Conservation (phyloP, 257 asterid species). For the Hygrophila difformis region DNA sequence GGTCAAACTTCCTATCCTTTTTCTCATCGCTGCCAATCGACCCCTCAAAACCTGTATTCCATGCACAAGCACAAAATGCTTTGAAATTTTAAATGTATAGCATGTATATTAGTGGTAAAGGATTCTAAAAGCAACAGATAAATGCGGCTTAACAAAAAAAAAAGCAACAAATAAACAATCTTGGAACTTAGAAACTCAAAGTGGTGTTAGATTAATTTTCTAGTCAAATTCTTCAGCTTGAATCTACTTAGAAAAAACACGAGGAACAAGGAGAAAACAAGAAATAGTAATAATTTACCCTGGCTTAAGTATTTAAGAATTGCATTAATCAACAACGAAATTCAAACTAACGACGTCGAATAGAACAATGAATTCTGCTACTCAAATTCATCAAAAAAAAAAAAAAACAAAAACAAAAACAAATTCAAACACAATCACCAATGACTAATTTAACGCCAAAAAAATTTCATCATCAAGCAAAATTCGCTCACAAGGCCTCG, state of each 20-base stretch:
- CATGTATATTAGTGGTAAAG: no score
- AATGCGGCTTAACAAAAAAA: no score
- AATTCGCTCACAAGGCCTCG: constrained; percentile 69
- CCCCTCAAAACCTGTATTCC: constrained; percentile 72
- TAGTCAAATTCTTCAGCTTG: no score
- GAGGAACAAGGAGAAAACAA: no score
- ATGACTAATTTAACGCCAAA: constrained; percentile 17
- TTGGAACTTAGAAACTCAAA: no score
- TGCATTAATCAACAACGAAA: background rate
- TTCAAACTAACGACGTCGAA: constrained; percentile 3
- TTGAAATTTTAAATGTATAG: no score
- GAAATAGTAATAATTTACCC: no score
- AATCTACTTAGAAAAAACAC: background rate
- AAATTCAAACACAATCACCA: background rate
- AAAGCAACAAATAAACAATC: no score
- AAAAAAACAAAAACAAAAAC: no score
- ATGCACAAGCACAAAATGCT: no score
- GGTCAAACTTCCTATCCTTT: constrained; percentile 80
- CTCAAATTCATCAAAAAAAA: no score
- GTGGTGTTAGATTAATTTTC: no score
- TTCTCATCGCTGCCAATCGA: constrained; percentile 83
- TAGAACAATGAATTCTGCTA: background rate
- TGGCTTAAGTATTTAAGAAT: background rate
- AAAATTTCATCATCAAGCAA: background rate
- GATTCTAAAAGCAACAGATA: background rate